These are phyloP conservation scores for Neurospora sp. DNA, from an alignment of 495 filamentous ascomycete genomes.

Conservation along the genomic window DNA sequence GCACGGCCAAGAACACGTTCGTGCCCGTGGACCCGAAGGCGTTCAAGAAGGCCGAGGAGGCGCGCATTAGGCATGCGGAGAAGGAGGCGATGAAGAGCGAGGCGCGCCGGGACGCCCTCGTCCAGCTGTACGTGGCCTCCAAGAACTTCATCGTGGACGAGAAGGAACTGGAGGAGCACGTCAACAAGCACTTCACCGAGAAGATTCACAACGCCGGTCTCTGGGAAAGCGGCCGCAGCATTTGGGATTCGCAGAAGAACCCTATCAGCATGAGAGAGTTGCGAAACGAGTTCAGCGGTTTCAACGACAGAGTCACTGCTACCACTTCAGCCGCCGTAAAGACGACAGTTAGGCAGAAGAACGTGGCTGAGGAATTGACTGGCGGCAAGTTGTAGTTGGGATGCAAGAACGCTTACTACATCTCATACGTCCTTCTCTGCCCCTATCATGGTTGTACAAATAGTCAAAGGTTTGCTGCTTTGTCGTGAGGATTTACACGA, in stretches of 20 bases:
- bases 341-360: conserved; percentile 29
- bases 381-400: conserved; percentile 32
- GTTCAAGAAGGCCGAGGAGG: conserved; percentile 19
- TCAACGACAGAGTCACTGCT: conserved; percentile 8
- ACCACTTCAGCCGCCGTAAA: conserved; percentile 9
- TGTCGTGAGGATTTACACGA: not conserved
- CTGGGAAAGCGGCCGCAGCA: conserved; percentile 19
- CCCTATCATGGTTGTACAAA: not conserved
- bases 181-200: conserved; percentile 26
- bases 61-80: conserved; percentile 13
- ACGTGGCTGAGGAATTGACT: conserved; percentile 38
- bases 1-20: conserved; percentile 15
- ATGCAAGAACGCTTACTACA: not conserved
- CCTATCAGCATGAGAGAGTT: conserved; percentile 24
- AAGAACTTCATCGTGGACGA: conserved; percentile 37
- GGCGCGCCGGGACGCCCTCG: conserved; percentile 32
- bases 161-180: conserved; percentile 25
- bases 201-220: not conserved
- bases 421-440: not conserved
- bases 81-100: conserved; percentile 20
- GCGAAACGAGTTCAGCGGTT: conserved; percentile 14
- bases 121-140: conserved; percentile 37
- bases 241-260: conserved; percentile 25
- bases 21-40: conserved; percentile 25
- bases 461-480: not conserved